phyloP scores from a whole-genome alignment of 805 yeast genomes.

The Cyberlindnera americana region DNA sequence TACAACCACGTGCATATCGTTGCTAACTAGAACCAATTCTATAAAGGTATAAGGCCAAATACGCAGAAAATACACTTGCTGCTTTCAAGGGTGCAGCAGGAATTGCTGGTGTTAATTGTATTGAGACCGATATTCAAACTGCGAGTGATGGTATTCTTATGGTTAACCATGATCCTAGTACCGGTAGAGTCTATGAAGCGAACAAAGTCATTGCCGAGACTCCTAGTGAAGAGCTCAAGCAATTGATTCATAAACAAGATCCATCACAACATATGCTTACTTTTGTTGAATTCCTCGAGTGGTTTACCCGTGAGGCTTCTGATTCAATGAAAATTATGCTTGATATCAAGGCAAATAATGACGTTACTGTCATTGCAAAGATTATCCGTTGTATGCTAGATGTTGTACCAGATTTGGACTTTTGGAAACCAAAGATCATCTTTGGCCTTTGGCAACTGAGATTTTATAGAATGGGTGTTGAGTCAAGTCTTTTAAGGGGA shows the following conservation, averaged over 20 bases:
- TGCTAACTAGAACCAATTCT: conserved; percentile 1
- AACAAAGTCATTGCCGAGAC: conserved; percentile 36
- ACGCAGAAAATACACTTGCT: conserved; percentile 43
- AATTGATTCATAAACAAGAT: conserved; percentile 33
- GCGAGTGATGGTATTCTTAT: conserved; percentile 51
- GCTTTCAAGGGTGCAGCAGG: conserved; percentile 47
- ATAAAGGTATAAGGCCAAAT: conserved; percentile 32
- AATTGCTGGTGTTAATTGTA: conserved; percentile 35
- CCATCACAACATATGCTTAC: conserved; percentile 39
- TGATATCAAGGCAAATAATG: conserved; percentile 48
- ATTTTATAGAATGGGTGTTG: conserved; percentile 41
- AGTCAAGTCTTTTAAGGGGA: conserved; percentile 34
- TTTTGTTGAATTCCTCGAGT: conserved; percentile 36
- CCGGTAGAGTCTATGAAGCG: conserved; percentile 46
- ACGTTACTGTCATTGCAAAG: conserved; percentile 39
- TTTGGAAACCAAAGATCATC: conserved; percentile 43
- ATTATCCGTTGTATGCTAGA: conserved; percentile 34
- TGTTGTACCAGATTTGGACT: conserved; percentile 36
- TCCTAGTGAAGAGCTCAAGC: conserved; percentile 33
- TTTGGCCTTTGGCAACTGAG: conserved; percentile 53
- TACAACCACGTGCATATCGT: conserved; percentile 1
- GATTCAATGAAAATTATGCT: conserved; percentile 36
- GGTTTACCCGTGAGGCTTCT: conserved; percentile 30
- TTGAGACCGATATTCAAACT: conserved; percentile 57
- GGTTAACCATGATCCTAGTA: conserved; percentile 49